Evolutionary conservation across 2,329 filamentous ascomycete genomes (phyloP), one percentile per base, ranked within the genome.

Genomic region (Blastomyces percursus): DNA sequence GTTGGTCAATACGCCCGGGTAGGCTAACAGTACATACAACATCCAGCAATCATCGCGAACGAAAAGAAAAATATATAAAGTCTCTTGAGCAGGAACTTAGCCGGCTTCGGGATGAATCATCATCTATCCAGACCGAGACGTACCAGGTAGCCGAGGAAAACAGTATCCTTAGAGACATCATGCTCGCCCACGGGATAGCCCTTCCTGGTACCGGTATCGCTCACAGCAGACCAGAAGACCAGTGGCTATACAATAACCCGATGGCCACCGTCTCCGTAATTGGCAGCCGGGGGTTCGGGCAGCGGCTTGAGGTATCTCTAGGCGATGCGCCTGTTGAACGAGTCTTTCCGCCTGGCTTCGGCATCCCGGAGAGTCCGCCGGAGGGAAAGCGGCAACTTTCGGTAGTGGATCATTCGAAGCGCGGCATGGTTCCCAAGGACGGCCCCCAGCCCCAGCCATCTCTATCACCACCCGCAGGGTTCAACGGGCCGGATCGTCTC

Each of bases 51-150:
- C 70, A 72, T 63, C 71, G 71, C 58, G 69, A 71, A 60, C 66
- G 71, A 51, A 72, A 69, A 65, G 71, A 71, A 56, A 68, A 66
- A 42, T 72, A 72, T 63, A 66, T 72, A 59, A 70, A 70, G 61
- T 66, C 67, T 16, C 66, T 72, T 12, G 71, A 72, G 60, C 59
- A 64, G 19, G 68, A 71, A 63, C 66, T 72, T 9, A 65, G 66
- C 35, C 65, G 65, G 4, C 63, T 72, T 32, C 69, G 69, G 12
- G 66, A 69, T 50, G 66, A 68, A 59, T 66, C 68, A 61, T 64
- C 67, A 30, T 63, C 61, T n/a, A 40, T 65, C 21, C 58, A 58
- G 32, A 52, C 51, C 50, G 65, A 67, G 27, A 66, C 60, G 35
- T 59, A 63, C 21, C 59, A 63, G n/a, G 46, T 67, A 55, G 58